phyloP scores from a whole-genome alignment of 1,139 yeast genomes.

The Zygoascus sp. region DNA sequence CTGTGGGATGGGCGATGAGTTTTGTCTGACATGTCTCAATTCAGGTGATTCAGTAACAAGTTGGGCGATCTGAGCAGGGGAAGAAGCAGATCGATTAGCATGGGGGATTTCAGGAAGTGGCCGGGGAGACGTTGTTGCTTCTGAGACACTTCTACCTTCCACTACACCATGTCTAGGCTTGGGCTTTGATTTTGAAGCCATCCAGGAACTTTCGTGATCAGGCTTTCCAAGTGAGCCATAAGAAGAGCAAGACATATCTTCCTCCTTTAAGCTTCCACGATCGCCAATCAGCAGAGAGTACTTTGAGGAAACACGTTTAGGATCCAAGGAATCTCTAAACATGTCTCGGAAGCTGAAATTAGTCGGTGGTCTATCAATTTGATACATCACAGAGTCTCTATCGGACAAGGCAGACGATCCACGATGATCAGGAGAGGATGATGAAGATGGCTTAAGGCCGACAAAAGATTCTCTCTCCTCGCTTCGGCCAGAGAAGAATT shows the following conservation, averaged over 20 bases:
- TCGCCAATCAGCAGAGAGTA: constrained; percentile 14
- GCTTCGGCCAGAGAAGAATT: neutral
- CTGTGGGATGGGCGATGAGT: too few relatives aligned
- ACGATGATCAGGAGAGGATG: neutral
- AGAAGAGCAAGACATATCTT: constrained; percentile 2
- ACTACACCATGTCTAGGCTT: constrained; percentile 4
- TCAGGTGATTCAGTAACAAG: neutral
- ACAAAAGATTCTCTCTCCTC: neutral
- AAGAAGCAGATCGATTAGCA: constrained; percentile 10
- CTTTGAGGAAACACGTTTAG: constrained; percentile 9
- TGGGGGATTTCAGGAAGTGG: constrained; percentile 16
- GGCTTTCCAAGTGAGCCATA: neutral
- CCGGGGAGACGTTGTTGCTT: constrained; percentile 12
- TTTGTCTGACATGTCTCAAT: neutral
- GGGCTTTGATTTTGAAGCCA: constrained; percentile 6
- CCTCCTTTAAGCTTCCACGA: neutral
- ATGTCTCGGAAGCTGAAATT: constrained; percentile 10
- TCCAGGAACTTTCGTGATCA: constrained; percentile 14
- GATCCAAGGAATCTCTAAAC: constrained; percentile 11
- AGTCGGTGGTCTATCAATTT: constrained; percentile 7
- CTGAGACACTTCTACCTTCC: constrained; percentile 8
- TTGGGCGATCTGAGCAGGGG: constrained; percentile 5
- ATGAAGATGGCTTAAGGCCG: neutral
- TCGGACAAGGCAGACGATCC: constrained; percentile 1
- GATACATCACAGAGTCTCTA: neutral